Conservation (phyloP, 495 filamentous ascomycete species). For the Aspergillus hancockii region DNA sequence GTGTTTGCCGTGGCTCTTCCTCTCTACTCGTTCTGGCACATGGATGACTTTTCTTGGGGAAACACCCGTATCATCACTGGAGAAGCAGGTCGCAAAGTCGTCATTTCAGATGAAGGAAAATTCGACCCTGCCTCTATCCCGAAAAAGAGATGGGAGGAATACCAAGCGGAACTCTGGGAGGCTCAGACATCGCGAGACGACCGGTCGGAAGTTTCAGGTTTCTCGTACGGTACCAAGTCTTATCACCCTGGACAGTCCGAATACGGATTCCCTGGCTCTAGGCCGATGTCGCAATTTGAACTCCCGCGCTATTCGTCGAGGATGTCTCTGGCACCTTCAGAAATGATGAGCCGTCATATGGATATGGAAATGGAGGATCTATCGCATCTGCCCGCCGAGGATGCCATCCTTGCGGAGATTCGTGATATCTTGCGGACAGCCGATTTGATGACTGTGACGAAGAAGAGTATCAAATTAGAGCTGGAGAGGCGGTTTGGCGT, state of each 20-base stretch:
- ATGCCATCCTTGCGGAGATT: constrained; percentile 90
- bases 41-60: constrained; percentile 99
- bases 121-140: constrained; percentile 93
- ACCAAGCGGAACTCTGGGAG: constrained; percentile 93
- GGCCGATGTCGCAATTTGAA: constrained; percentile 77
- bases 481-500: constrained; percentile 87
- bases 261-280: constrained; percentile 54
- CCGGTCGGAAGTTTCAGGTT: constrained; percentile 85
- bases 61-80: constrained; percentile 97
- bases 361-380: constrained; percentile 71
- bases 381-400: constrained; percentile 75
- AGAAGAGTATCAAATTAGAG: constrained; percentile 96
- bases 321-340: constrained; percentile 79
- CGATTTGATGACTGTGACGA: constrained; percentile 96
- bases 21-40: constrained; percentile 97
- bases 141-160: constrained; percentile 98
- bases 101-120: constrained; percentile 97
- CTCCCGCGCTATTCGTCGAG: constrained; percentile 58
- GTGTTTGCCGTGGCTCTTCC: constrained; percentile 90
- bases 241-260: constrained; percentile 58
- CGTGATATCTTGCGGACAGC: constrained; percentile 86
- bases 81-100: constrained; percentile 86
- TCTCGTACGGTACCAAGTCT: constrained; percentile 86
- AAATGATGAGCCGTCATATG: constrained; percentile 63
- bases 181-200: constrained; percentile 85